phyloP scores from a whole-genome alignment of 306 rosid species.

The Pyrus betulifolia region DNA sequence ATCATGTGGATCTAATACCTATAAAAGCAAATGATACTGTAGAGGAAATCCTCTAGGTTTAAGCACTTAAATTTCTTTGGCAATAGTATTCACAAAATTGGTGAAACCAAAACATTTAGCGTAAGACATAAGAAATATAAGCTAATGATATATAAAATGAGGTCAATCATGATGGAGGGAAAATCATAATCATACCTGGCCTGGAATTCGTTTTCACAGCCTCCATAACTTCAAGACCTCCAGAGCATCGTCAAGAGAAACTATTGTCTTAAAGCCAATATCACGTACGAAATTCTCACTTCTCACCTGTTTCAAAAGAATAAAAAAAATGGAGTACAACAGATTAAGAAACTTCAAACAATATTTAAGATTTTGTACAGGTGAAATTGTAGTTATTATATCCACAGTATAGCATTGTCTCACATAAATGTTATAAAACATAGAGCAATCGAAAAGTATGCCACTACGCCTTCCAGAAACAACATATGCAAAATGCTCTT shows the following conservation, averaged over 20 bases:
- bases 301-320: constrained; percentile 50
- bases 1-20: neutral
- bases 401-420: neutral
- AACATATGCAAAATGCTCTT: neutral
- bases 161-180: neutral
- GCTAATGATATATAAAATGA: neutral
- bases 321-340: neutral
- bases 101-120: neutral
- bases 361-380: neutral
- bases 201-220: constrained; percentile 36
- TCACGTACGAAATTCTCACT: constrained; percentile 50
- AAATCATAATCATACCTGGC: constrained; percentile 49
- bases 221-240: constrained; percentile 61
- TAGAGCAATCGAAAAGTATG: neutral
- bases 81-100: neutral
- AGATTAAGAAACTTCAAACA: neutral
- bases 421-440: neutral
- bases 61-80: neutral
- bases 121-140: neutral
- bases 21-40: neutral
- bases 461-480: neutral
- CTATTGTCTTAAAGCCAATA: constrained; percentile 75
- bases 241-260: constrained; percentile 55
- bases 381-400: neutral
- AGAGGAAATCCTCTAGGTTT: neutral